These are phyloP conservation scores for Hypoxylon sp. DNA, from an alignment of 2,329 filamentous ascomycete species.

Conservation along the genomic window DNA sequence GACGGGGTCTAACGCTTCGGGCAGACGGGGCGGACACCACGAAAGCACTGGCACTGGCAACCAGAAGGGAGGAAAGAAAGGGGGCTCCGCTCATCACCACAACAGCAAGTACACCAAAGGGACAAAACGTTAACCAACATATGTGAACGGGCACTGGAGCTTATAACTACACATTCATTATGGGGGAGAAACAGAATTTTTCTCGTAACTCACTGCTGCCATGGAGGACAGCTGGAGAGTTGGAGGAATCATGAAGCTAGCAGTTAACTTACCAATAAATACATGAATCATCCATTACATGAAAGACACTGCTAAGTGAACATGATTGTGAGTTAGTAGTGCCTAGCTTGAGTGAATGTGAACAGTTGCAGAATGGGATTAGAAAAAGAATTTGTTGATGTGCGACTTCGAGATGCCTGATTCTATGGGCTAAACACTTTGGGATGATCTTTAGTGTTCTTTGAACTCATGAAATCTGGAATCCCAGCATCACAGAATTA, in stretches of 20 bases:
- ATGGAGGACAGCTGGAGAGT: neutral
- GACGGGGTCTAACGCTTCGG: slow-evolving; percentile 30
- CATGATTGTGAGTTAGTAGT: neutral
- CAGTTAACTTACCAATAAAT: neutral
- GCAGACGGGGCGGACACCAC: slow-evolving; percentile 29
- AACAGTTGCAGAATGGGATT: no score
- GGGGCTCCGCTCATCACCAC: slow-evolving; percentile 17
- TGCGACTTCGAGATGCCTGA: no score
- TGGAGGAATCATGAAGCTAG: neutral
- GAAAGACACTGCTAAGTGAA: neutral
- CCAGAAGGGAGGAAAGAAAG: slow-evolving; percentile 25
- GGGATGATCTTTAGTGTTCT: no score
- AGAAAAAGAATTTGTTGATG: no score
- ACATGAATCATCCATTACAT: neutral
- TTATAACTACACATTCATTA: neutral
- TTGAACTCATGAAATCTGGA: no score
- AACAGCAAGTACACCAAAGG: slow-evolving; percentile 20
- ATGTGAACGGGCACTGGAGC: neutral
- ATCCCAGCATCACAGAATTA: no score
- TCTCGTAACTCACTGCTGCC: neutral
- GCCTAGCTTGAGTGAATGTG: neutral
- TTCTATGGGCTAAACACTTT: no score
- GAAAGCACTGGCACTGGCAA: slow-evolving; percentile 28
- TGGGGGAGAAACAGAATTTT: neutral
- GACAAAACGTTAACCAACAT: neutral